A percentile compares a stretch with the other conserved stretches of the same genome.
These are phyloP conservation scores for Dillenia suffruticosa DNA, from an alignment of 164 flowering plant genomes.

Conservation along the genomic window DNA sequence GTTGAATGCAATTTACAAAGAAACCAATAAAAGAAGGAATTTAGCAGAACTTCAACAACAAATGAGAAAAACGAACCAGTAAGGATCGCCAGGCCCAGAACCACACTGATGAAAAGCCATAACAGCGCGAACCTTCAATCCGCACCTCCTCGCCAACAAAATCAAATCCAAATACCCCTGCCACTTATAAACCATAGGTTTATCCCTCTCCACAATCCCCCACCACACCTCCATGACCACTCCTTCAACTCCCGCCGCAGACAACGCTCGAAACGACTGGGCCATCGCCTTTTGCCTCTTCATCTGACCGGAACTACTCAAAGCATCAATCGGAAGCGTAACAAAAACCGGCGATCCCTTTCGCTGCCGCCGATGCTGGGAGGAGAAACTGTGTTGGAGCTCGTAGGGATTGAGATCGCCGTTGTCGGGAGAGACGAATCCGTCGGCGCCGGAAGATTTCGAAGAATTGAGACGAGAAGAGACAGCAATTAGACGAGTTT, in stretches of 20 bases:
- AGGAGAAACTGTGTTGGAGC: slow-evolving; percentile 26
- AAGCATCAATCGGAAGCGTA: slow-evolving; percentile 41
- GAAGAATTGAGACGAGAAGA: slow-evolving; percentile 33
- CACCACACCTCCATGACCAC: slow-evolving; percentile 77
- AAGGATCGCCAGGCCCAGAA: slow-evolving; percentile 39
- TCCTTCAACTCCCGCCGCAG: slow-evolving; percentile 61
- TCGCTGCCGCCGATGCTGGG: slow-evolving; percentile 14
- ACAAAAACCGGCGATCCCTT: slow-evolving; percentile 51
- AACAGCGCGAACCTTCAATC: slow-evolving; percentile 59
- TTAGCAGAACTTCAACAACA: no score
- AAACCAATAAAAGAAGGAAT: no score
- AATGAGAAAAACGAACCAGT: slow-evolving; percentile 31
- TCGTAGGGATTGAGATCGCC: slow-evolving; percentile 31
- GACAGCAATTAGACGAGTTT: slow-evolving; percentile 10
- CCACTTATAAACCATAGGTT: slow-evolving; percentile 59
- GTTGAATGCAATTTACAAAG: no score
- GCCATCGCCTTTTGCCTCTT: slow-evolving; percentile 31
- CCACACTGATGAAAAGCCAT: slow-evolving; percentile 72
- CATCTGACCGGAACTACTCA: slow-evolving; percentile 20
- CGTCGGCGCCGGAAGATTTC: slow-evolving; percentile 28
- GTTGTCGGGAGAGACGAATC: slow-evolving; percentile 28
- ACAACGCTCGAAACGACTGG: slow-evolving; percentile 41
- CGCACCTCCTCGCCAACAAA: slow-evolving; percentile 32
- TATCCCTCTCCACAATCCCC: slow-evolving; percentile 68
- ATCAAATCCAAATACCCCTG: slow-evolving; percentile 51